Evolutionary conservation across 371 early-diverging fungal genomes (phyloP).

Genomic region (Fennellomyces sp.): DNA sequence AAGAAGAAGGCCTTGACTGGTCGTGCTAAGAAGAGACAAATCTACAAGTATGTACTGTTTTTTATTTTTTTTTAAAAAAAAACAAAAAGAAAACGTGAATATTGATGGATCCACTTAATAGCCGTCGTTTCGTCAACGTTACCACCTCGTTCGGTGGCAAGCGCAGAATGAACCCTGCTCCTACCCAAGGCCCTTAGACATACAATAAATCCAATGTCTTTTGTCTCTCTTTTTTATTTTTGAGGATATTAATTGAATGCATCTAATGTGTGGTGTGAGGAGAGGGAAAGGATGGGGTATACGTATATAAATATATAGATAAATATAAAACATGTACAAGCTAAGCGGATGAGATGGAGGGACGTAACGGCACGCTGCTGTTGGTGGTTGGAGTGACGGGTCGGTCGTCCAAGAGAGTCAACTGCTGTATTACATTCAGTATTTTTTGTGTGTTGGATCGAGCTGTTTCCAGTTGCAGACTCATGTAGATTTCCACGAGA

Average conservation of each 20-base stretch:
- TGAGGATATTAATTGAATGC: neutral
- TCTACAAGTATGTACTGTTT: slow-evolving; percentile 73
- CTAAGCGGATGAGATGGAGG: slow-evolving; percentile 6
- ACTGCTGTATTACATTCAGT: slow-evolving; percentile 7
- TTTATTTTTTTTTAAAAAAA: neutral
- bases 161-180: slow-evolving; percentile 84
- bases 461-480: slow-evolving; percentile 16
- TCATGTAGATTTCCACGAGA: slow-evolving; percentile 20
- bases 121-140: slow-evolving; percentile 96
- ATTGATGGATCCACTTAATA: slow-evolving; percentile 9
- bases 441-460: slow-evolving; percentile 16
- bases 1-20: slow-evolving; percentile 94
- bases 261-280: neutral
- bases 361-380: neutral
- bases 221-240: neutral
- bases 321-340: neutral
- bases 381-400: neutral
- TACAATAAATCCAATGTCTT: neutral
- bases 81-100: no score
- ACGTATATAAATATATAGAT: neutral
- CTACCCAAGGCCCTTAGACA: slow-evolving; percentile 58
- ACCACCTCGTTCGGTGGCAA: slow-evolving; percentile 86
- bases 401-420: slow-evolving; percentile 3
- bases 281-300: neutral
- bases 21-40: slow-evolving; percentile 98